A percentile compares a stretch with the other conserved stretches of the same genome.
Evolutionary conservation across 805 yeast genomes (phyloP).

Genomic region (Candida coquimbonensis): DNA sequence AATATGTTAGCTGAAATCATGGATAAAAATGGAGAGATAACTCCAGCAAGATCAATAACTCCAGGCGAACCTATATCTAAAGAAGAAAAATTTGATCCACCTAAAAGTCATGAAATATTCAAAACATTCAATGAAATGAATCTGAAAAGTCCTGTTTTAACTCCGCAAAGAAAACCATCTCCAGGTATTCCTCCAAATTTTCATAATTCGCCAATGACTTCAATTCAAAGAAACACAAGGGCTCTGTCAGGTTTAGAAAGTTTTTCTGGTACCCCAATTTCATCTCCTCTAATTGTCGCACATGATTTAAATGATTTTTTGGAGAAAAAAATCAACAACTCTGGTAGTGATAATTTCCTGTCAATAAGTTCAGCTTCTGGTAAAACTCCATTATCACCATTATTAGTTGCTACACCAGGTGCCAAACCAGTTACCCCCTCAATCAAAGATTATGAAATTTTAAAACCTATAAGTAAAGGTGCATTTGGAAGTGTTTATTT

Average conservation of each 20-base stretch:
- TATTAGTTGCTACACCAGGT: slow-evolving; percentile 57
- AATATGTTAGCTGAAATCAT: slow-evolving; percentile 2
- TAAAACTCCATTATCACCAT: slow-evolving; percentile 74
- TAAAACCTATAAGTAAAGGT: slow-evolving; percentile 93
- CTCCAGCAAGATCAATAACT: slow-evolving; percentile 34
- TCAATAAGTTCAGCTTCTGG: slow-evolving; percentile 16
- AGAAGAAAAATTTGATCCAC: slow-evolving; percentile 2
- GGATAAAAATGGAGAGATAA: slow-evolving; percentile 13
- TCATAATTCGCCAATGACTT: slow-evolving; percentile 47
- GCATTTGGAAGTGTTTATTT: slow-evolving; percentile 95
- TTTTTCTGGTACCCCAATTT: slow-evolving; percentile 36
- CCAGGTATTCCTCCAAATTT: slow-evolving; percentile 16
- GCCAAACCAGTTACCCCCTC: slow-evolving; percentile 52
- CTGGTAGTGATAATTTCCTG: slow-evolving; percentile 21
- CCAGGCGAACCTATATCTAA: slow-evolving; percentile 33
- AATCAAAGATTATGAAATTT: slow-evolving; percentile 80
- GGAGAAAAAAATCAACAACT: slow-evolving; percentile 22
- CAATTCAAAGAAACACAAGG: slow-evolving; percentile 47
- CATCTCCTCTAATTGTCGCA: slow-evolving; percentile 51
- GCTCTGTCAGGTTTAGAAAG: slow-evolving; percentile 14
- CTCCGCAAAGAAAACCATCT: slow-evolving; percentile 24
- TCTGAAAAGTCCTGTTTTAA: slow-evolving; percentile 24
- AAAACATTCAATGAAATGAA: slow-evolving; percentile 20
- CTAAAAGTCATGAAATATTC: slow-evolving; percentile 6
- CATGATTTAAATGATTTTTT: slow-evolving; percentile 29